Evolutionary conservation across 768 basidiomycete genomes (phyloP), one percentile per base, ranked within the genome.

Genomic region (Suillus brevipes): DNA sequence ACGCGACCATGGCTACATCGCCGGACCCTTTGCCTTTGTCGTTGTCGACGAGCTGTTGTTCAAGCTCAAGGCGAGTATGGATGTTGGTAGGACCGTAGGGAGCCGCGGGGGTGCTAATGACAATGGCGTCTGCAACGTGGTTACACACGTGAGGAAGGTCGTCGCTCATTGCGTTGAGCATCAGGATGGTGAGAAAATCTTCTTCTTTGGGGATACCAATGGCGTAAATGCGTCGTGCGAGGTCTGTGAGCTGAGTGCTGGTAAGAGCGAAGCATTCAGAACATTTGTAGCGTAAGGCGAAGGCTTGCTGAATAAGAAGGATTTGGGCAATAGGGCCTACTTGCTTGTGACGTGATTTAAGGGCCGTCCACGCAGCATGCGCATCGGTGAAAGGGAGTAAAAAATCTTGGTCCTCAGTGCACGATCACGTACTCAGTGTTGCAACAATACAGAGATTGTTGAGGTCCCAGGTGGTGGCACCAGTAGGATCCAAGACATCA

Each of bases 21-120:
- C 20, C 25, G 7, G n/a, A n/a, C n/a, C 40, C 25, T 6, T 31
- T n/a, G 1, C 18, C 18, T 10, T 64, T 64, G 18, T 57, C 18
- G 14, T 25, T 49, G 31, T 64, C 28, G 14, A 64, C 20, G 7
- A 64, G 25, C 13, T 64, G 56, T 40, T 64, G 56, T n/a, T 64
- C 42, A 0, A 56, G n/a, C 6, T 64, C 43, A 12, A 64, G 63
- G 8, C 16, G 43, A 3, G 45, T 1, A 10, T 3, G 9, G 4
- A 45, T 45, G 4, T 45, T 45, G 10, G 4, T n/a, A 1, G n/a
- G 45, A 4, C 45, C 45, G 9, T 45, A 45, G 9, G 45, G n/a
- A 6, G 45, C n/a, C 1, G 9, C 3, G 1, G n/a, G 20, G 0
- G 45, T 45, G 4, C 45, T 45, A 4, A n/a, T 45, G 9, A 14